phyloP scores from a whole-genome alignment of 1,284 basidiomycete genomes.

The Fomitopsis betulina region DNA sequence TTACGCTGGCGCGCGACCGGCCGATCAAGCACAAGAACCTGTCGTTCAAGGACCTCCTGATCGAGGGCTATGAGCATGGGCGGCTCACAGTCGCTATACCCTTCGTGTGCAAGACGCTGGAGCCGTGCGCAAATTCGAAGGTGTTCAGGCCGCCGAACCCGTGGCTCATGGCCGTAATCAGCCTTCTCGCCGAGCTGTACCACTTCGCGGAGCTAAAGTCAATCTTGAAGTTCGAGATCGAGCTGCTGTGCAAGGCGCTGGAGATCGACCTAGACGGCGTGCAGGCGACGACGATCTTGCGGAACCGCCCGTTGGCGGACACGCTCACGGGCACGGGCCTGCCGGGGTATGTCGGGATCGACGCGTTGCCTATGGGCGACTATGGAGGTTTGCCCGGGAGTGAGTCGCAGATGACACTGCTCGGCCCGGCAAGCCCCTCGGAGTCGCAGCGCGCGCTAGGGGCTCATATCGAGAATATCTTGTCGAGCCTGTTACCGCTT shows the following conservation, averaged over 20 bases:
- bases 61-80: conserved; percentile 93
- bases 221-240: conserved; percentile 98
- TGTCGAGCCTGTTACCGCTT: conserved; percentile 68
- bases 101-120: conserved; percentile 96
- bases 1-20: conserved; percentile 89
- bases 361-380: conserved; percentile 63
- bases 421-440: conserved; percentile 49
- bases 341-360: conserved; percentile 69
- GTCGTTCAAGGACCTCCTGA: conserved; percentile 93
- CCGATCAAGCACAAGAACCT: conserved; percentile 94
- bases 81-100: conserved; percentile 94
- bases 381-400: conserved; percentile 48
- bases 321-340: conserved; percentile 49
- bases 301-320: conserved; percentile 59
- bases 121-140: conserved; percentile 83
- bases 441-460: conserved; percentile 62
- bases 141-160: conserved; percentile 98
- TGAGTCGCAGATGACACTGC: conserved; percentile 54
- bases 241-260: conserved; percentile 92
- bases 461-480: conserved; percentile 74
- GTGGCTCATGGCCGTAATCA: conserved; percentile 95
- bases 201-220: conserved; percentile 96
- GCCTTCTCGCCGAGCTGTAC: conserved; percentile 92
- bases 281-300: conserved; percentile 81
- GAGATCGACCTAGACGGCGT: conserved; percentile 86